Evolutionary conservation across 805 yeast genomes (phyloP), one percentile per base, ranked within the genome.

Genomic region (Dipodascopsis uninucleata): DNA sequence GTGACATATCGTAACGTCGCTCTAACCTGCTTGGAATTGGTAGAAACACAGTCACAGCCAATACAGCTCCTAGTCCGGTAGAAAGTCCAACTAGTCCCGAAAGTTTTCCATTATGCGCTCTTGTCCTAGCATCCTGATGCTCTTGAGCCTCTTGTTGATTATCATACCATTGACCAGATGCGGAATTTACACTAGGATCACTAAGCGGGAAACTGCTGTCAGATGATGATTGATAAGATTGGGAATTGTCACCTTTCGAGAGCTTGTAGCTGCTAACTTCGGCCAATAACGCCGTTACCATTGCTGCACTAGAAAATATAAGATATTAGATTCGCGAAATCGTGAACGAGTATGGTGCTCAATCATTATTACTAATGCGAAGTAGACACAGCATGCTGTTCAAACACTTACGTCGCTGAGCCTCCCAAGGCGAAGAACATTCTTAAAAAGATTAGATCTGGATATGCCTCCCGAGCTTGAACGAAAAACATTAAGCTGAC

Each of bases 61-160:
- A 74, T 1, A 82, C 71, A 1, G 87, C 88, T 38, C 88, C 88
- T 14, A 77, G 58, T 0, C 87, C 87, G 14, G 83, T 71, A 38
- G 74, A 66, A 12, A 78, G 61, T 1, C 89, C 89, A 33, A 82
- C 71, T 18, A 79, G 58, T 0, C 86, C 81, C 0, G 83, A 72
- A 42, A 72, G 67, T 50, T 72, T 74, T 2, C 86, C 87, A 52
- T 72, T 75, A 36, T 68, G 64, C 31, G 64, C 56, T 8, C 50
- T n/a, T n/a, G n/a, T n/a, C n/a, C n/a, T n/a, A n/a, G n/a, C n/a
- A n/a, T n/a, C n/a, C n/a, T n/a, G n/a, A n/a, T n/a, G n/a, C n/a
- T n/a, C n/a, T n/a, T n/a, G n/a, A n/a, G n/a, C n/a, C n/a, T n/a
- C n/a, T n/a, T n/a, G n/a, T n/a, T n/a, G n/a, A n/a, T n/a, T n/a